Evolutionary conservation across 73 alveolate genomes (phyloP), one percentile per base, ranked within the genome.

Genomic region (Paramecium pentaurelia): DNA sequence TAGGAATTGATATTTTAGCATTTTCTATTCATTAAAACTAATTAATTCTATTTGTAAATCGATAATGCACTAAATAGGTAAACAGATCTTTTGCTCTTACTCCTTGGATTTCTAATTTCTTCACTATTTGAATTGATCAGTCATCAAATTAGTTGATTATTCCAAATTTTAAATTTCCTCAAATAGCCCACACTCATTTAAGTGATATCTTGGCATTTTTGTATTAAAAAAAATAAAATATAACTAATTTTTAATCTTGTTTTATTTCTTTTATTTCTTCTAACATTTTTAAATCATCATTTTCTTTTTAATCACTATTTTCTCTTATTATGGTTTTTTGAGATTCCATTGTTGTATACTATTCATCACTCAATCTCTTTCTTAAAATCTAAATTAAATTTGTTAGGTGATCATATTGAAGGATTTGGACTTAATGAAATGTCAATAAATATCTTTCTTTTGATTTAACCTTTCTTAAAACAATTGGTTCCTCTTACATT

Each of bases 81-180:
- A 77, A 77, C 45, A 77, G 14, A 4, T 77, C 89, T 44, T 77
- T 73, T 20, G 89, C 89, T 40, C 71, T 77, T 4, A 77, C 89
- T 40, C 89, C 89, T 12, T 71, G 18, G 18, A 77, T 77, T 44
- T 77, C 73, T 38, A 77, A 42, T 7, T 6, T 38, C 40, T 77
- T 77, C 38, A 38, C 18, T 54, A 38, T 16, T 77, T 44, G 20
- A 60, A 60, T 27, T 22, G 9, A 9, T 18, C 45, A 7, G 77
- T 60, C 16, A 0, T 22, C 6, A 60, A 27, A 27, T 22, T 60
- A 2, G n/a, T 9, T 9, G 16, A 60, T 60, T 16, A 60, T 60
- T 60, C 77, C 14, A 30, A 60, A 60, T 60, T 22, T 60, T 60
- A 60, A 18, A 10, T 8, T 60, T 60, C 0, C 20, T 18, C 77